A percentile compares a stretch with the other conserved stretches of the same genome.
phyloP scores from a whole-genome alignment of 352 stramenopile genomes.

The Globisporangium rhizosaccharum region DNA sequence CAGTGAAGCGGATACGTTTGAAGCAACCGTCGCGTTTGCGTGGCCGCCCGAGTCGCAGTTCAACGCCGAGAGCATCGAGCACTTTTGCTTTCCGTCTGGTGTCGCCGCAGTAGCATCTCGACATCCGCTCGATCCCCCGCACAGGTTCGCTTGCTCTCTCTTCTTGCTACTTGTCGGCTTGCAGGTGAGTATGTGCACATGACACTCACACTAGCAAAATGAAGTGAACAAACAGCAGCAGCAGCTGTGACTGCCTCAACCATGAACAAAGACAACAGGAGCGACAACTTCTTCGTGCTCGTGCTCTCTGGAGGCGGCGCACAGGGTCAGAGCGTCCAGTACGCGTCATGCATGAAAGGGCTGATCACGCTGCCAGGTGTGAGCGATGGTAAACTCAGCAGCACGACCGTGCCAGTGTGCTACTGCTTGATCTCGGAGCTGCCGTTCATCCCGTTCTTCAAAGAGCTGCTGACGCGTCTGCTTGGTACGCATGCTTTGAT shows the following conservation, averaged over 20 bases:
- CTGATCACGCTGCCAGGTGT: slow-evolving; percentile 15
- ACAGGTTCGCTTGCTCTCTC: background rate
- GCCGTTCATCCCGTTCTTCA: slow-evolving; percentile 43
- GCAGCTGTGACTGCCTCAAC: background rate
- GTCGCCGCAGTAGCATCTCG: background rate
- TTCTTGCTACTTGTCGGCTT: background rate
- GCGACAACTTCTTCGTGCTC: slow-evolving; percentile 39
- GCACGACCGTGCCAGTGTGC: slow-evolving; percentile 30
- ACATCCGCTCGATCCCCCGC: background rate
- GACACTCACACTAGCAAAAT: background rate
- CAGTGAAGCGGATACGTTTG: slow-evolving; percentile 36
- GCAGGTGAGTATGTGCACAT: background rate
- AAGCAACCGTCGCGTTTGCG: slow-evolving; percentile 55
- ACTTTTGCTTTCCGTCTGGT: slow-evolving; percentile 62
- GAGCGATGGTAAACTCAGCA: slow-evolving; percentile 4
- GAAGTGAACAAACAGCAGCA: background rate
- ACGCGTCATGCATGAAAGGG: slow-evolving; percentile 51
- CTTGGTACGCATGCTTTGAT: slow-evolving; percentile 18
- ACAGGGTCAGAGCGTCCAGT: slow-evolving; percentile 47
- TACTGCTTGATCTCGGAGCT: slow-evolving; percentile 45
- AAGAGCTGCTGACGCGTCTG: slow-evolving; percentile 23
- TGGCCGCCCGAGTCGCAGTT: slow-evolving; percentile 65
- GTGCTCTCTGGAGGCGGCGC: slow-evolving; percentile 42
- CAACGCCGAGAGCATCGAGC: slow-evolving; percentile 60
- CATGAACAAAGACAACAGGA: background rate